These are phyloP conservation scores for Selaginella moellendorffii DNA, from an alignment of 75 land plant species.

Conservation along the genomic window DNA sequence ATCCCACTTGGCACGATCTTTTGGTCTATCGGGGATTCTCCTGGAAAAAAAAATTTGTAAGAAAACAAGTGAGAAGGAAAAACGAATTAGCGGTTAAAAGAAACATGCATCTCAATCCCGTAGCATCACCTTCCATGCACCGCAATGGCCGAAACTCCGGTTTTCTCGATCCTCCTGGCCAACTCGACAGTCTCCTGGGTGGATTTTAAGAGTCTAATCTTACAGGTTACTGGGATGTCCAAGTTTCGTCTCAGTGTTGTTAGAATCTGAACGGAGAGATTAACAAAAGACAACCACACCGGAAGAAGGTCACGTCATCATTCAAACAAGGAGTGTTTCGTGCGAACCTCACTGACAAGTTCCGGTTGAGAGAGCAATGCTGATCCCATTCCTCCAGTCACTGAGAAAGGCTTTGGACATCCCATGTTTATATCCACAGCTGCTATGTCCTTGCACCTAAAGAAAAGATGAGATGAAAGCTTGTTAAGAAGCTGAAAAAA, in stretches of 20 bases:
- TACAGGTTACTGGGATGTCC: slow-evolving; percentile 70
- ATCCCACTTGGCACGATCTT: slow-evolving; percentile 82
- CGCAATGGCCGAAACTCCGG: slow-evolving; percentile 81
- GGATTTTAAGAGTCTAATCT: slow-evolving; percentile 68
- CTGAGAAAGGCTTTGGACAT: slow-evolving; percentile 82
- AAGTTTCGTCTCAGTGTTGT: slow-evolving; percentile 70
- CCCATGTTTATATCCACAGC: slow-evolving; percentile 95
- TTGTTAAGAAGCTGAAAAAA: too few relatives aligned
- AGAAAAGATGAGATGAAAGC: too few relatives aligned
- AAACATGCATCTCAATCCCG: not conserved
- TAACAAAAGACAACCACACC: too few relatives aligned
- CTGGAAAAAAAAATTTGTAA: slow-evolving; percentile 22
- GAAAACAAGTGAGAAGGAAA: not conserved
- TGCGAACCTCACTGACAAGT: slow-evolving; percentile 85
- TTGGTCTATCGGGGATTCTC: slow-evolving; percentile 68
- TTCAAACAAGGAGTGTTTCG: too few relatives aligned
- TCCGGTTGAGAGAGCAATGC: slow-evolving; percentile 79
- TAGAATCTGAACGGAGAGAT: slow-evolving; percentile 43
- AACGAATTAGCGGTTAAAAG: not conserved
- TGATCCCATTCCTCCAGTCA: slow-evolving; percentile 96
- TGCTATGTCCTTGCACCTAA: slow-evolving; percentile 70
- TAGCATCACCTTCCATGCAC: slow-evolving; percentile 79
- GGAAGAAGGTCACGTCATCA: too few relatives aligned
- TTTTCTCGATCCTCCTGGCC: slow-evolving; percentile 68
- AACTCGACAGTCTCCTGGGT: slow-evolving; percentile 67